A percentile compares a stretch with the other conserved stretches of the same genome.
Evolutionary conservation across 805 yeast genomes (phyloP).

Genomic region (Spencermartinsiella europaea): DNA sequence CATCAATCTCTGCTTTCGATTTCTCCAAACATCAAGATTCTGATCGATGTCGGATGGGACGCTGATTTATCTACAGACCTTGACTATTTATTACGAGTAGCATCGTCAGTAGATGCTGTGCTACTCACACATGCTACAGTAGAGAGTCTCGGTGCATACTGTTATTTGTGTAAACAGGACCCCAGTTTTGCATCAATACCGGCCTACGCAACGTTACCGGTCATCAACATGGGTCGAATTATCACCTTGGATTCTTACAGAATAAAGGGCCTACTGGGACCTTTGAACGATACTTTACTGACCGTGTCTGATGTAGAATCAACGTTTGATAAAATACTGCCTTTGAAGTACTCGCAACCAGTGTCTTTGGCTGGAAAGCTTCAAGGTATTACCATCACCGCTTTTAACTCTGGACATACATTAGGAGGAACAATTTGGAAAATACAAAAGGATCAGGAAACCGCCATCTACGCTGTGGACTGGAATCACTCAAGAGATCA

Average conservation of each 20-base stretch:
- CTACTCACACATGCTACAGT: constrained; percentile 83
- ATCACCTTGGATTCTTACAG: constrained; percentile 81
- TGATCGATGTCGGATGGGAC: constrained; percentile 40
- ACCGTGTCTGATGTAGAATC: constrained; percentile 74
- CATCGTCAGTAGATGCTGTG: constrained; percentile 46
- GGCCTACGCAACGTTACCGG: constrained; percentile 86
- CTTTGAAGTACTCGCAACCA: constrained; percentile 77
- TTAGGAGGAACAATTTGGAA: constrained; percentile 94
- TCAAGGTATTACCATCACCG: constrained; percentile 59
- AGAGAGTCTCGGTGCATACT: constrained; percentile 75
- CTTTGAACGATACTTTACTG: constrained; percentile 46
- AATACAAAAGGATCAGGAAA: constrained; percentile 65
- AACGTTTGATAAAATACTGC: constrained; percentile 63
- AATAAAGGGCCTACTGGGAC: constrained; percentile 69
- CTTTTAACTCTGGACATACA: constrained; percentile 87
- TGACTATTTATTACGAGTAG: constrained; percentile 12
- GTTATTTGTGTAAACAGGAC: constrained; percentile 54
- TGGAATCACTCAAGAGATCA: constrained; percentile 95
- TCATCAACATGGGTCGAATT: constrained; percentile 77
- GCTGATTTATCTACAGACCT: constrained; percentile 21
- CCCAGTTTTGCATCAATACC: constrained; percentile 58
- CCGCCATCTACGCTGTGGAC: constrained; percentile 79
- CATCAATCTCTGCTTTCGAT: constrained; percentile 32
- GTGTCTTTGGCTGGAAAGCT: constrained; percentile 53
- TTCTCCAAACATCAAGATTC: constrained; percentile 28